Evolutionary conservation across 805 yeast genomes (phyloP).

Genomic region (Hyphopichia homilentoma): DNA sequence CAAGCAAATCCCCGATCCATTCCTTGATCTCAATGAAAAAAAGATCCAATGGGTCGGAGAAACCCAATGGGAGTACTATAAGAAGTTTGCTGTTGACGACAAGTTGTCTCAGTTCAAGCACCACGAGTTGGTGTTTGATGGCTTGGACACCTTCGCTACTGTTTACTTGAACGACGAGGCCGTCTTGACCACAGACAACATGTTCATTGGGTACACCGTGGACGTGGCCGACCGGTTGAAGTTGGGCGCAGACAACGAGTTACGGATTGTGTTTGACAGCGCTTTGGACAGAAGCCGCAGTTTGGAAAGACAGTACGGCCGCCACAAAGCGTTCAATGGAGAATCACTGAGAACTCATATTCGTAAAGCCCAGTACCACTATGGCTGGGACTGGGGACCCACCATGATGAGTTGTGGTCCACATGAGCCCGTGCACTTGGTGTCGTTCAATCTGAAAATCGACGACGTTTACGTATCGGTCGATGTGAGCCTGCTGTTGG

Average conservation of each 20-base stretch:
- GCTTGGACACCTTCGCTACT: conserved; percentile 41
- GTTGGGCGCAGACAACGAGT: conserved; percentile 19
- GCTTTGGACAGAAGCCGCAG: conserved; percentile 31
- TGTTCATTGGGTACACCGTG: conserved; percentile 32
- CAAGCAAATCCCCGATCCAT: conserved; percentile 43
- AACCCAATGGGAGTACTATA: conserved; percentile 44
- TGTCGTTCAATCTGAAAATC: conserved; percentile 12
- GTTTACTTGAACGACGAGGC: conserved; percentile 36
- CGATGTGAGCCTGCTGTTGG: conserved; percentile 4
- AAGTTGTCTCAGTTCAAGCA: conserved; percentile 9
- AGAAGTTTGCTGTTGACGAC: conserved; percentile 10
- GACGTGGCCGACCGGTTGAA: conserved; percentile 20
- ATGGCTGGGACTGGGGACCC: conserved; percentile 61
- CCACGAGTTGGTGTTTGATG: conserved; percentile 35
- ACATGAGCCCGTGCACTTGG: conserved; percentile 31
- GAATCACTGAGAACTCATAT: conserved; percentile 41
- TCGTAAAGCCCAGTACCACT: conserved; percentile 52
- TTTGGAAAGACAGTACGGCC: conserved; percentile 27
- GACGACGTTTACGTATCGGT: conserved; percentile 13
- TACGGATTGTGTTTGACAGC: conserved; percentile 35
- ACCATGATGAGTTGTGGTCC: conserved; percentile 43
- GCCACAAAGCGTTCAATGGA: conserved; percentile 36
- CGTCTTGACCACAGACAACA: conserved; percentile 37
- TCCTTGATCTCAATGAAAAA: conserved; percentile 39
- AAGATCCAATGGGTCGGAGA: conserved; percentile 50